These are phyloP conservation scores for Fusarium sp. DNA, from an alignment of 2,329 filamentous ascomycete species.

Conservation along the genomic window DNA sequence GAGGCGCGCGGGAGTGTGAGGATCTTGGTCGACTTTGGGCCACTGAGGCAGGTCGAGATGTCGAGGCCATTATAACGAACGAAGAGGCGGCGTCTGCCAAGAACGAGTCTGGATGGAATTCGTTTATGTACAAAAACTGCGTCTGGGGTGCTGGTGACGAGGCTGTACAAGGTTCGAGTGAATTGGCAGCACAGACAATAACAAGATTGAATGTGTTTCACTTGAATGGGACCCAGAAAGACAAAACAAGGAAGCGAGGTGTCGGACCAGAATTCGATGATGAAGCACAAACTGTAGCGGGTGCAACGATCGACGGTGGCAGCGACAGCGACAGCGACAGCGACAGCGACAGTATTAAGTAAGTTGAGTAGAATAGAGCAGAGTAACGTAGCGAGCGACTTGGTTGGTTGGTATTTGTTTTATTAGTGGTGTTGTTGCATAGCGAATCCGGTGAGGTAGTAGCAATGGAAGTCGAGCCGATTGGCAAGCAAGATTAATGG, in stretches of 20 bases:
- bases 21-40: neutral
- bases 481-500: neutral
- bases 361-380: neutral
- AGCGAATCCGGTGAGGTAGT: neutral
- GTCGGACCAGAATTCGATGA: constrained; percentile 19
- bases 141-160: constrained; percentile 1
- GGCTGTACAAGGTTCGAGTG: constrained; percentile 11
- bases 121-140: neutral
- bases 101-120: neutral
- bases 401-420: constrained; percentile 4
- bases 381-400: neutral
- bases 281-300: constrained; percentile 18
- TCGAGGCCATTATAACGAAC: constrained; percentile 36
- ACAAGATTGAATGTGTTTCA: constrained; percentile 45
- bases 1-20: constrained; percentile 13
- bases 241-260: constrained; percentile 18
- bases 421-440: constrained; percentile 30
- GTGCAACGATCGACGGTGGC: neutral
- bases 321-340: neutral
- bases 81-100: constrained; percentile 32
- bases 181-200: constrained; percentile 25
- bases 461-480: neutral
- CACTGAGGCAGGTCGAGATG: constrained; percentile 14
- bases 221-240: constrained; percentile 36
- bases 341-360: neutral